These are phyloP conservation scores for Trametes elegans DNA, from an alignment of 768 basidiomycete genomes.

Conservation along the genomic window DNA sequence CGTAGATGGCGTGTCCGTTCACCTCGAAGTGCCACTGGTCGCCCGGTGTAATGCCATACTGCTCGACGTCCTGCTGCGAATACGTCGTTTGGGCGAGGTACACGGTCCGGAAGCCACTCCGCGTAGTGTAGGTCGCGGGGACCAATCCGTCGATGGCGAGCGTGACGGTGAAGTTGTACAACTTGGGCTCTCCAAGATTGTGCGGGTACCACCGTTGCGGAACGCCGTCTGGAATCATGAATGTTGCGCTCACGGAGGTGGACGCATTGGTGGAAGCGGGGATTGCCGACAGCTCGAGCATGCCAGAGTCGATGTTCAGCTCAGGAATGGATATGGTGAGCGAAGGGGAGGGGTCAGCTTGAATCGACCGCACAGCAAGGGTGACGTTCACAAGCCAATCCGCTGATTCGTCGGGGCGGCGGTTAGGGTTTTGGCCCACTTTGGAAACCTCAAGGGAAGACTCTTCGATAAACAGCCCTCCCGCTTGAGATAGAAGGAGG, in stretches of 20 bases:
- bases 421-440: slow-evolving; percentile 43
- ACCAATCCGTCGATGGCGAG: slow-evolving; percentile 29
- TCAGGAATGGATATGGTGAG: slow-evolving; percentile 47
- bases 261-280: slow-evolving; percentile 29
- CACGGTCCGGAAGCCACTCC: slow-evolving; percentile 58
- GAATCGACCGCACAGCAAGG: slow-evolving; percentile 44
- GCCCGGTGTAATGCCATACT: slow-evolving; percentile 52
- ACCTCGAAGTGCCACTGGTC: slow-evolving; percentile 61
- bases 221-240: slow-evolving; percentile 44
- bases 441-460: slow-evolving; percentile 55
- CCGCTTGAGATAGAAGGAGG: slow-evolving; percentile 18
- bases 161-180: slow-evolving; percentile 49
- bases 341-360: slow-evolving; percentile 31
- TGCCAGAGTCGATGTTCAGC: slow-evolving; percentile 38
- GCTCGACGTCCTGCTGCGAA: slow-evolving; percentile 41
- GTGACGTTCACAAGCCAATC: slow-evolving; percentile 57
- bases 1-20: slow-evolving; percentile 55
- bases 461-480: slow-evolving; percentile 46
- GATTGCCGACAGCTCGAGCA: slow-evolving; percentile 28
- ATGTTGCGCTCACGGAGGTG: slow-evolving; percentile 43
- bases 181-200: slow-evolving; percentile 51
- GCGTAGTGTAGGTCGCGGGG: slow-evolving; percentile 36
- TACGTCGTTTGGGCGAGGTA: slow-evolving; percentile 50
- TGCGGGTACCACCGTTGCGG: slow-evolving; percentile 54
- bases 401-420: slow-evolving; percentile 41